phyloP scores from a whole-genome alignment of 441 rosid genomes.

The Arabidopsis hybrid region DNA sequence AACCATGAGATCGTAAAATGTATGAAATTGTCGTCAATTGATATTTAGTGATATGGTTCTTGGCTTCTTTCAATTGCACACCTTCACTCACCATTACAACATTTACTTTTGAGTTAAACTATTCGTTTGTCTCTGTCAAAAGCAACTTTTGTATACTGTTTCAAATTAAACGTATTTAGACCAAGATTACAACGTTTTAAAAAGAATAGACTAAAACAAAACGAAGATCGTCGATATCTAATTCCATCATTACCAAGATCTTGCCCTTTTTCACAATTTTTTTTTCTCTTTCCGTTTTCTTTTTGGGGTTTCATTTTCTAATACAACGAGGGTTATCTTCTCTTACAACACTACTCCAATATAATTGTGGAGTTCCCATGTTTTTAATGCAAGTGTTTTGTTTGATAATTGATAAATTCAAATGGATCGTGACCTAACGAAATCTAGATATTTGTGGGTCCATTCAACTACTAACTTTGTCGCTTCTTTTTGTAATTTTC shows the following conservation, averaged over 20 bases:
- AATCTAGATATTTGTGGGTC: conserved; percentile 32
- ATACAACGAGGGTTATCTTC: conserved; percentile 10
- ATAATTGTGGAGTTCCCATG: conserved; percentile 28
- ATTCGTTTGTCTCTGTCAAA: conserved; percentile 20
- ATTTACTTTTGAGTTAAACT: conserved; percentile 6
- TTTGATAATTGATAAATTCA: conserved; percentile 19
- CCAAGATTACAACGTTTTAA: conserved; percentile 2
- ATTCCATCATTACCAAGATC: conserved; percentile 39
- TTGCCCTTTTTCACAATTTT: conserved; percentile 23
- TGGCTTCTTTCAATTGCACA: conserved; percentile 14
- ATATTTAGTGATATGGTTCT: conserved; percentile 8
- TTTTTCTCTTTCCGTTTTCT: not conserved
- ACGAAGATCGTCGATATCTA: conserved; percentile 40
- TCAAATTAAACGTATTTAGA: conserved; percentile 26
- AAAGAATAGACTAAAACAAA: conserved; percentile 7
- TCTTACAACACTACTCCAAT: not conserved
- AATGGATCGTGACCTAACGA: conserved; percentile 43
- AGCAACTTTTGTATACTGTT: conserved; percentile 30
- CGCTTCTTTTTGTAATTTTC: conserved; percentile 2
- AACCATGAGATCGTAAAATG: conserved; percentile 9
- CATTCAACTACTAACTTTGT: conserved; percentile 20
- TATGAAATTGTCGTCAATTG: not conserved
- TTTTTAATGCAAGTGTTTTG: conserved; percentile 28
- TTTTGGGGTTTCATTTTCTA: not conserved
- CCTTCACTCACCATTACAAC: conserved; percentile 3